phyloP scores from a whole-genome alignment of 2,329 filamentous ascomycete genomes.

The Talaromyces albobiverticillius region DNA sequence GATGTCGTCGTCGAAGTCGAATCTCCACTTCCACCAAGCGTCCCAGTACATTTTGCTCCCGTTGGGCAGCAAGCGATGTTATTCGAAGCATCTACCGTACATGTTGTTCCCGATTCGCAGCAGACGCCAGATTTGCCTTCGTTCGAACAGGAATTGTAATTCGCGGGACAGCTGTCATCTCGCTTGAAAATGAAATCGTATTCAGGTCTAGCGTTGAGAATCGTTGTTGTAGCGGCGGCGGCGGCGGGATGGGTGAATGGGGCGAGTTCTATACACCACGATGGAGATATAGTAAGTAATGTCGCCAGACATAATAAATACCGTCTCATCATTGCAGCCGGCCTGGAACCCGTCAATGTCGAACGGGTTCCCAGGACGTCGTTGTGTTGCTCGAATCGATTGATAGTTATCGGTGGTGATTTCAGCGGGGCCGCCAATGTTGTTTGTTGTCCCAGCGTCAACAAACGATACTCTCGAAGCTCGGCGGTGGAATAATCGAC shows the following conservation, averaged over 20 bases:
- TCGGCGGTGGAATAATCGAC: no score
- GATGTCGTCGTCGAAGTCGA: constrained; percentile 21
- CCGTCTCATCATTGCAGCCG: constrained; percentile 30
- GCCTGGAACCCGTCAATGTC: constrained; percentile 7
- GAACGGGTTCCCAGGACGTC: background rate
- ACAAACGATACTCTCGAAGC: background rate
- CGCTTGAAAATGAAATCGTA: constrained; percentile 31
- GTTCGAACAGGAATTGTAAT: constrained; percentile 52
- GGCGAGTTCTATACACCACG: constrained; percentile 26
- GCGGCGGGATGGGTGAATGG: constrained; percentile 28
- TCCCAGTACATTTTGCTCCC: constrained; percentile 58
- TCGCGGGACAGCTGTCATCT: constrained; percentile 46
- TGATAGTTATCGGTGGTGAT: no score
- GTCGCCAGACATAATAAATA: constrained; percentile 29
- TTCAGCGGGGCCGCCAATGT: background rate
- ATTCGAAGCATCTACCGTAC: constrained; percentile 54
- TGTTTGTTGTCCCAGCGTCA: background rate
- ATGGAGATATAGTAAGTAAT: constrained; percentile 29
- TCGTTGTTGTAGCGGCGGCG: constrained; percentile 21
- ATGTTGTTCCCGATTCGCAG: constrained; percentile 53
- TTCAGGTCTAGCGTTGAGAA: constrained; percentile 17
- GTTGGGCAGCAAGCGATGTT: constrained; percentile 62
- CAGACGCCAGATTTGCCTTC: constrained; percentile 55
- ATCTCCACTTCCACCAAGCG: constrained; percentile 33
- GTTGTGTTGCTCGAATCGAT: no score